Evolutionary conservation across 2,329 filamentous ascomycete species (phyloP).

Genomic region (Paracamarosporium sp.): DNA sequence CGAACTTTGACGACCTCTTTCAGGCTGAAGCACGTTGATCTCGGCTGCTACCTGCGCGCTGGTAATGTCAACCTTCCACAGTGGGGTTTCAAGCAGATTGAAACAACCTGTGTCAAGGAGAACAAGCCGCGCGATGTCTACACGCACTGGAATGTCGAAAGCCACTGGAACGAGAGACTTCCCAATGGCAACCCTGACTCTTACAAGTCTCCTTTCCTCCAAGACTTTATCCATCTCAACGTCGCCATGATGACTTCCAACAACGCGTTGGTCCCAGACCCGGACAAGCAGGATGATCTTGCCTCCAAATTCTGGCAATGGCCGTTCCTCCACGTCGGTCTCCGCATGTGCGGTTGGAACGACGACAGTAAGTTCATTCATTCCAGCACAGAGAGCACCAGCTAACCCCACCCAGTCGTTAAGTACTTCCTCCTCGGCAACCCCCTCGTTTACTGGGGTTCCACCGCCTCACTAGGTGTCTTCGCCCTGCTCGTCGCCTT

Average conservation of each 20-base stretch:
- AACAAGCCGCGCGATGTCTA: conserved; percentile 93
- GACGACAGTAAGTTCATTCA: conserved; percentile 67
- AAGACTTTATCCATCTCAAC: conserved; percentile 97
- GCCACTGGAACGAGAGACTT: conserved; percentile 90
- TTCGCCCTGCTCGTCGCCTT: conserved; percentile 77
- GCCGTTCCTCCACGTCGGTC: conserved; percentile 92
- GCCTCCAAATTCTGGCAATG: conserved; percentile 98
- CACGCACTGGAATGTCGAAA: conserved; percentile 99
- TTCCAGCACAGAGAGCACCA: background rate
- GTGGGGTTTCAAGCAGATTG: conserved; percentile 99
- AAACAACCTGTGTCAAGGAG: conserved; percentile 91
- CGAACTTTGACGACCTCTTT: conserved; percentile 94
- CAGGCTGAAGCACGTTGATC: conserved; percentile 79
- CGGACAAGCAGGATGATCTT: conserved; percentile 98
- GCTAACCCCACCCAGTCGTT: conserved; percentile 59
- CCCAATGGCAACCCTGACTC: conserved; percentile 86
- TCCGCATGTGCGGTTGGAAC: conserved; percentile 99
- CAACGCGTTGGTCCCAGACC: conserved; percentile 95
- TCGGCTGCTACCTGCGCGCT: conserved; percentile 93
- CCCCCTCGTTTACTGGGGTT: conserved; percentile 94
- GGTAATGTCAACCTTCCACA: conserved; percentile 96
- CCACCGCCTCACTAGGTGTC: conserved; percentile 77
- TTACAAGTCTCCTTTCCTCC: conserved; percentile 96
- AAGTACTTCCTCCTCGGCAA: conserved; percentile 99
- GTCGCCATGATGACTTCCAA: conserved; percentile 99